Evolutionary conservation across 108 stramenopile species (phyloP).

Genomic region (Pseudonitzschia multiseries): DNA sequence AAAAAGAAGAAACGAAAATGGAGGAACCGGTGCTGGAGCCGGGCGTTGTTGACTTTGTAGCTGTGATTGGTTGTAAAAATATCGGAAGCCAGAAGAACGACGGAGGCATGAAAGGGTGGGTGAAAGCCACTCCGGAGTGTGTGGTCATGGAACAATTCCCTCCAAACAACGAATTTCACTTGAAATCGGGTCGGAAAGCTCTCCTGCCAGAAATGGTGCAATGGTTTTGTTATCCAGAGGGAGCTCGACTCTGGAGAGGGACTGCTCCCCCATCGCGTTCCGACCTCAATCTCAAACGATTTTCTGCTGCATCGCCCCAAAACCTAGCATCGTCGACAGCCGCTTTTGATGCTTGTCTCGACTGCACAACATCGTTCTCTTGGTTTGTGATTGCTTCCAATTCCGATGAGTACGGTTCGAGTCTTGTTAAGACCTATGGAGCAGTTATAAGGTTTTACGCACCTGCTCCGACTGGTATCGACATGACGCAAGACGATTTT

Average conservation of each 20-base stretch:
- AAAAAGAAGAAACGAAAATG: conserved; percentile 32
- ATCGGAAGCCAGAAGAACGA: conserved; percentile 76
- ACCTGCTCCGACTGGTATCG: conserved; percentile 77
- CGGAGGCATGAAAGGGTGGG: conserved; percentile 79
- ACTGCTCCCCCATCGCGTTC: conserved; percentile 63
- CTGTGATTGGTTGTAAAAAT: conserved; percentile 74
- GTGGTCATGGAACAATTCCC: conserved; percentile 80
- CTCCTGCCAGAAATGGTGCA: conserved; percentile 70
- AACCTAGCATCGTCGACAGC: conserved; percentile 54
- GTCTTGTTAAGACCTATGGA: conserved; percentile 75
- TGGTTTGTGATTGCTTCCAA: conserved; percentile 88
- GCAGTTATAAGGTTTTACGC: conserved; percentile 83
- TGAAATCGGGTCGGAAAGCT: conserved; percentile 51
- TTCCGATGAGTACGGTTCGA: conserved; percentile 80
- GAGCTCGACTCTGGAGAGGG: conserved; percentile 79
- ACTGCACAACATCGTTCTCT: conserved; percentile 78
- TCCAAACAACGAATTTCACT: conserved; percentile 71
- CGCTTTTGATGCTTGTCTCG: conserved; percentile 77
- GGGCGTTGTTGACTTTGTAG: conserved; percentile 77
- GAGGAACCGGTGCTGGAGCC: conserved; percentile 72
- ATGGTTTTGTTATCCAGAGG: conserved; percentile 90
- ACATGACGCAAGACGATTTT: conserved; percentile 79
- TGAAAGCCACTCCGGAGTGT: conserved; percentile 76
- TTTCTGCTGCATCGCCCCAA: conserved; percentile 61
- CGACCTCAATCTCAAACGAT: conserved; percentile 70